Evolutionary conservation across 108 stramenopile species (phyloP), one percentile per base, ranked within the genome.

Genomic region (Nitzschia palea): DNA sequence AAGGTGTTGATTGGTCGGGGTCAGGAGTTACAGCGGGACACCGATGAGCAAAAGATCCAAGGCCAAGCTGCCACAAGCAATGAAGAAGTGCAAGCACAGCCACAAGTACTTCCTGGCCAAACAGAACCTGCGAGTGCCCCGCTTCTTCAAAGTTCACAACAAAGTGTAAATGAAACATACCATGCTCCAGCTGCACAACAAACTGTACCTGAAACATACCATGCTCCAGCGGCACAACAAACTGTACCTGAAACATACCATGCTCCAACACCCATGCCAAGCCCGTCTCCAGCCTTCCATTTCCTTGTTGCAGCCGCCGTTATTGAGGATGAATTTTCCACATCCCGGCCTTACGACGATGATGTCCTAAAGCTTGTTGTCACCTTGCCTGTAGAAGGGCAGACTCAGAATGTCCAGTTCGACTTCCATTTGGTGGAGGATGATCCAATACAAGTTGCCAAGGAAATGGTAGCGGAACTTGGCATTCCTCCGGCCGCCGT

Each of bases 1-100:
- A 92, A 79, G 48, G 94, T 95, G 10, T 45, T 95, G 71, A 87
- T 90, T 86, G 94, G 94, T 42, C 85, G 94, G 47, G 89, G 85
- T 30, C 79, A 85, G 31, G 86, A 86, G 57, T 61, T 88, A 17
- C 74, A 87, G 43, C 81, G 87, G 43, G 77, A 78, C 14, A 60
- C 61, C 26, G 59, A 43, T 30, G 64, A 15, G 8, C 15, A 5
- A n/a, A 4, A 18, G n/a, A 20, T 18, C 8, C 14, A 37, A 40
- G 73, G 55, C 44, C 43, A 47, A 15, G 44, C 22, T 57, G 65
- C 44, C 65, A 42, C 59, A 2, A 25, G 2, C 2, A 26, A 25
- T 22, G 40, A 18, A 40, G 51, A 54, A 2, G 65, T 29, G 3
- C 52, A 65, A 4, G 51, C 22, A 14, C 45, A 45, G 4, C 15